phyloP scores from a whole-genome alignment of 345 rosid genomes.

The Eucalyptus paniculata region DNA sequence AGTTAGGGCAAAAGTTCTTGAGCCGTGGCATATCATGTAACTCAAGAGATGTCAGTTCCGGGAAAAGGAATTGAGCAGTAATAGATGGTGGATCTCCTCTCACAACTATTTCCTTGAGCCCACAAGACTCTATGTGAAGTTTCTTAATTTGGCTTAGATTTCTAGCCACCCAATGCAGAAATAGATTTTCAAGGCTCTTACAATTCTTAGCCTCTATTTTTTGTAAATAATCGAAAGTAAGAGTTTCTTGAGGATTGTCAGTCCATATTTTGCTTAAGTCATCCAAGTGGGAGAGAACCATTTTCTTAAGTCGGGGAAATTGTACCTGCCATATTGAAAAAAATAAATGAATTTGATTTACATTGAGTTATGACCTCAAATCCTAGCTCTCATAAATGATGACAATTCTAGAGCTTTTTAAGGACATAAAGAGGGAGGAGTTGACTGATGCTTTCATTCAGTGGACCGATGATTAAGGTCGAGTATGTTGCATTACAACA shows the following conservation, averaged over 20 bases:
- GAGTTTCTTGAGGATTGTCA: background rate
- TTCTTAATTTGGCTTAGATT: background rate
- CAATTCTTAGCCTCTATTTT: background rate
- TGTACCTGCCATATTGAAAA: background rate
- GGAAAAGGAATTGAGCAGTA: background rate
- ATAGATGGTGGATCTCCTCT: background rate
- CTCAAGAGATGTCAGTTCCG: background rate
- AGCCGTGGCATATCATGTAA: background rate
- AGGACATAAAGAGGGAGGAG: background rate
- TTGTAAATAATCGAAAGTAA: background rate
- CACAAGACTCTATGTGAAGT: background rate
- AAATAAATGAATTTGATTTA: background rate
- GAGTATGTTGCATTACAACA: background rate
- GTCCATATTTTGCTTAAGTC: background rate
- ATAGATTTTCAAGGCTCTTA: background rate
- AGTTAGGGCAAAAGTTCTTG: background rate
- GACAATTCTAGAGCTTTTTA: background rate
- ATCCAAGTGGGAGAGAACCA: background rate
- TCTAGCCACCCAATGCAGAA: background rate
- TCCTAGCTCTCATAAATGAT: background rate
- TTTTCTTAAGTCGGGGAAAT: rapidly evolving
- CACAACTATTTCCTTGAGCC: background rate
- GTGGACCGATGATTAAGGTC: background rate
- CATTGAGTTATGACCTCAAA: background rate
- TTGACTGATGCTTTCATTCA: background rate